A percentile compares a stretch with the other conserved stretches of the same genome.
Conservation (phyloP, 768 basidiomycete genomes). For the Boletus speciosus region DNA sequence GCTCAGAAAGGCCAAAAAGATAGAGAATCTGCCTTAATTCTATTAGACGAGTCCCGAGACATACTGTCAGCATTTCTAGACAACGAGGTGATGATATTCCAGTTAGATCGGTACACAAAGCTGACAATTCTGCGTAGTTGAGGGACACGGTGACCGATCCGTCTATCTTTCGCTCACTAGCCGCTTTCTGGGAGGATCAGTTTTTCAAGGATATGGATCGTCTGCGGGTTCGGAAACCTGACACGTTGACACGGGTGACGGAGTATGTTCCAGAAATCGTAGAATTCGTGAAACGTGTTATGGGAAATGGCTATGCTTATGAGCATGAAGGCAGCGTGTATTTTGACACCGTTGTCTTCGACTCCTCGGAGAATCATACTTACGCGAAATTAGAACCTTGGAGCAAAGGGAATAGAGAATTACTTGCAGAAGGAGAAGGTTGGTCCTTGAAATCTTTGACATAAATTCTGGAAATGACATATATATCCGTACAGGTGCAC, state of each 20-base stretch:
- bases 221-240: slow-evolving; percentile 83
- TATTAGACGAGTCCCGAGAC: slow-evolving; percentile 76
- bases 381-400: slow-evolving; percentile 96
- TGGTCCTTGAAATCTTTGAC: slow-evolving; percentile 6
- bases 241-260: slow-evolving; percentile 90
- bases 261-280: slow-evolving; percentile 97
- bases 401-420: slow-evolving; percentile 89
- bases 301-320: slow-evolving; percentile 79
- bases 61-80: slow-evolving; percentile 73
- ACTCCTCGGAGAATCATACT: slow-evolving; percentile 67
- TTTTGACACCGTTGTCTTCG: slow-evolving; percentile 84
- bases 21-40: slow-evolving; percentile 44
- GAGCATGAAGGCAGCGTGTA: slow-evolving; percentile 81
- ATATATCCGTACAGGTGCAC: slow-evolving; percentile 42
- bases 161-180: slow-evolving; percentile 74
- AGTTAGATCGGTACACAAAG: background rate
- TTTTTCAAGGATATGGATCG: slow-evolving; percentile 92
- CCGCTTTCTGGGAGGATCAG: slow-evolving; percentile 83
- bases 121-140: slow-evolving; percentile 43
- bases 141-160: slow-evolving; percentile 83
- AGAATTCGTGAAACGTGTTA: slow-evolving; percentile 78
- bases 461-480: background rate
- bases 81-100: slow-evolving; percentile 51
- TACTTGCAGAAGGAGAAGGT: slow-evolving; percentile 94
- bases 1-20: slow-evolving; percentile 46